A percentile compares a stretch with the other conserved stretches of the same genome.
These are phyloP conservation scores for Metarhizium guizhouense DNA, from an alignment of 2,329 filamentous ascomycete species.

Conservation along the genomic window DNA sequence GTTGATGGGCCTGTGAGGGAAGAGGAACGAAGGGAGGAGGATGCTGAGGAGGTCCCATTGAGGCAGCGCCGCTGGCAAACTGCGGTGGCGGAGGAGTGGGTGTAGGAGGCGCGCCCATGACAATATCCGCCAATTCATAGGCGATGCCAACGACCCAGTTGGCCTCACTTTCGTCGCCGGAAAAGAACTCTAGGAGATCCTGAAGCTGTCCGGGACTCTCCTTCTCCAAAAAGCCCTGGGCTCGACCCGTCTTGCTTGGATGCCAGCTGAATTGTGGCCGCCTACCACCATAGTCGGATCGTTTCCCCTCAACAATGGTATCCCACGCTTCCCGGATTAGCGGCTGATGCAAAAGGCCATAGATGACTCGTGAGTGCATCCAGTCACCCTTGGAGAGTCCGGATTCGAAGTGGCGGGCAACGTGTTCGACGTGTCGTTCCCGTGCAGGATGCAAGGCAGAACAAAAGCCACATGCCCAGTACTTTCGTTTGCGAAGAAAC, in stretches of 20 bases:
- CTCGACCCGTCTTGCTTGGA: conserved; percentile 44
- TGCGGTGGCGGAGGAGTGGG: conserved; percentile 23
- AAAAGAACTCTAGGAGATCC: conserved; percentile 58
- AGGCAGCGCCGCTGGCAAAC: conserved; percentile 15
- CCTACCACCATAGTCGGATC: conserved; percentile 43
- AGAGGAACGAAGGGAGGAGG: conserved; percentile 22
- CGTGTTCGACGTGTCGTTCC: conserved; percentile 59
- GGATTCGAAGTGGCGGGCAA: conserved; percentile 57
- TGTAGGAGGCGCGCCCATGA: conserved; percentile 22
- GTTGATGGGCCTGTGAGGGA: conserved; percentile 22
- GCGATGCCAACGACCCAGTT: conserved; percentile 48
- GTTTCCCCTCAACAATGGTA: conserved; percentile 40
- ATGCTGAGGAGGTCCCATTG: conserved; percentile 18
- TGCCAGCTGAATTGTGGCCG: conserved; percentile 57
- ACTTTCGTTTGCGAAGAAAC: conserved; percentile 54
- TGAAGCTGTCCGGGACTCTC: conserved; percentile 55
- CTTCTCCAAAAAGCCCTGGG: conserved; percentile 51
- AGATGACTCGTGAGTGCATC: conserved; percentile 61
- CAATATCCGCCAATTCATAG: conserved; percentile 45
- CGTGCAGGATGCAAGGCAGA: conserved; percentile 52
- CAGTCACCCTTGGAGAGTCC: conserved; percentile 56
- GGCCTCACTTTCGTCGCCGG: conserved; percentile 46
- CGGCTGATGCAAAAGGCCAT: conserved; percentile 58
- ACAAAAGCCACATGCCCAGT: conserved; percentile 63
- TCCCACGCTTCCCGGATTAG: conserved; percentile 55